Percentiles rank a stretch among this genome's conserved stretches.
Evolutionary conservation across 2,329 filamentous ascomycete species (phyloP).

Genomic region (Pseudocercospora fijiensis): DNA sequence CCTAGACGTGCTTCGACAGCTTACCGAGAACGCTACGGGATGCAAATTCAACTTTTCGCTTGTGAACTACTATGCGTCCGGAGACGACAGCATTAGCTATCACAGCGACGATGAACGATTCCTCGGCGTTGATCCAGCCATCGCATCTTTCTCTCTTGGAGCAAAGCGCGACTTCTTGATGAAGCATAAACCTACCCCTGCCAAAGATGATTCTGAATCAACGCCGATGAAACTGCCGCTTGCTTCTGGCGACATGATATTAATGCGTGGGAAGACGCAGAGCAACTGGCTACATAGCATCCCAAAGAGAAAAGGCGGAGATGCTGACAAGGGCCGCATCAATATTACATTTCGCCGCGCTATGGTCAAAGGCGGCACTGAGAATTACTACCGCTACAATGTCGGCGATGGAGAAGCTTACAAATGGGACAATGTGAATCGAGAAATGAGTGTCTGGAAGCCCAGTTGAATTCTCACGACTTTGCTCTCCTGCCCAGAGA

Average conservation of each 20-base stretch:
- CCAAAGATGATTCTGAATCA: conserved; percentile 38
- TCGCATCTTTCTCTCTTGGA: conserved; percentile 73
- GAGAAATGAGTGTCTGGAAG: conserved; percentile 51
- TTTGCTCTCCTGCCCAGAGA: background rate
- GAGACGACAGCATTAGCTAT: conserved; percentile 73
- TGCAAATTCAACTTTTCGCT: conserved; percentile 74
- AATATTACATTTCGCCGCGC: conserved; percentile 78
- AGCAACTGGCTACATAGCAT: conserved; percentile 75
- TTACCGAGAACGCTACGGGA: conserved; percentile 66
- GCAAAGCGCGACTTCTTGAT: conserved; percentile 72
- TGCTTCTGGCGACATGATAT: conserved; percentile 70
- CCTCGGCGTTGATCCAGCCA: conserved; percentile 66
- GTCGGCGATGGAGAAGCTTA: conserved; percentile 69
- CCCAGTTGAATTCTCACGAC: background rate
- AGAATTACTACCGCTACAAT: conserved; percentile 85
- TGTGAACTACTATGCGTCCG: conserved; percentile 80
- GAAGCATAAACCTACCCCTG: conserved; percentile 67
- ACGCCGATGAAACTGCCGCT: conserved; percentile 55
- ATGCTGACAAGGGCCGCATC: conserved; percentile 60
- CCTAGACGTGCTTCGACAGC: conserved; percentile 61
- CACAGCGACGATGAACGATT: conserved; percentile 81
- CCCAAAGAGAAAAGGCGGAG: conserved; percentile 67
- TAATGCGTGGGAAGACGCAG: conserved; percentile 77
- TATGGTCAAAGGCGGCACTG: conserved; percentile 68
- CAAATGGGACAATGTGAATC: conserved; percentile 60